phyloP scores from a whole-genome alignment of 257 asterid species.

The Eustoma russellianum region DNA sequence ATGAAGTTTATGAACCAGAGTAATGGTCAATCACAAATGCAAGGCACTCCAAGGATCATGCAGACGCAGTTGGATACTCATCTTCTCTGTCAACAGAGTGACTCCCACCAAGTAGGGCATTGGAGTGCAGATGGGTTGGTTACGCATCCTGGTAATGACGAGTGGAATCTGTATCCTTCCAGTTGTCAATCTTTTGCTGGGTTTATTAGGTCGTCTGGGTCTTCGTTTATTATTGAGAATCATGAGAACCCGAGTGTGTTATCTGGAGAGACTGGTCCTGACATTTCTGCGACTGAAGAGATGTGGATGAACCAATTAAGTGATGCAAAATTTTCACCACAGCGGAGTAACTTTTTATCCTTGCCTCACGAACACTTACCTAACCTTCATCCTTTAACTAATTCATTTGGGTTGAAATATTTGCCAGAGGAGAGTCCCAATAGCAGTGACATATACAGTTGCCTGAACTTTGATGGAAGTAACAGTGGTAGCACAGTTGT shows the following conservation, averaged over 20 bases:
- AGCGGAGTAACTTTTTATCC: conserved; percentile 26
- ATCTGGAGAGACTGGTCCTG: conserved; percentile 23
- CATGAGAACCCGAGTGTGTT: conserved; percentile 22
- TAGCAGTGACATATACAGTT: conserved; percentile 57
- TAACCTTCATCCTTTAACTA: conserved; percentile 33
- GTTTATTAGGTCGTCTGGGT: conserved; percentile 27
- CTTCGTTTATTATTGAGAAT: conserved; percentile 28
- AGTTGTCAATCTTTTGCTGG: conserved; percentile 32
- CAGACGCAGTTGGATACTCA: conserved; percentile 31
- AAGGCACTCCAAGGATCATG: conserved; percentile 30
- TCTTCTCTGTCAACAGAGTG: conserved; percentile 21
- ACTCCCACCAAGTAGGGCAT: conserved; percentile 34
- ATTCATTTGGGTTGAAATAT: conserved; percentile 48
- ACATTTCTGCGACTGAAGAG: conserved; percentile 36
- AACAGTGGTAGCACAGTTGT: conserved; percentile 76
- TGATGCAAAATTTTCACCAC: conserved; percentile 29
- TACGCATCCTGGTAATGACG: conserved; percentile 39
- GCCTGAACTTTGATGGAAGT: conserved; percentile 56
- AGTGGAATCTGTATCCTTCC: conserved; percentile 38
- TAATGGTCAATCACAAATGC: conserved; percentile 19
- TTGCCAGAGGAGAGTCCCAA: conserved; percentile 43
- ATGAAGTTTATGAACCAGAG: conserved; percentile 22
- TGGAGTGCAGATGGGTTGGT: conserved; percentile 27
- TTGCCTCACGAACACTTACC: conserved; percentile 45
- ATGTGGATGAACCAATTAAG: conserved; percentile 55